Percentiles rank a stretch among this genome's conserved stretches.
phyloP scores from a whole-genome alignment of 371 early-diverging fungal genomes.

The Nematocida ironsii region DNA sequence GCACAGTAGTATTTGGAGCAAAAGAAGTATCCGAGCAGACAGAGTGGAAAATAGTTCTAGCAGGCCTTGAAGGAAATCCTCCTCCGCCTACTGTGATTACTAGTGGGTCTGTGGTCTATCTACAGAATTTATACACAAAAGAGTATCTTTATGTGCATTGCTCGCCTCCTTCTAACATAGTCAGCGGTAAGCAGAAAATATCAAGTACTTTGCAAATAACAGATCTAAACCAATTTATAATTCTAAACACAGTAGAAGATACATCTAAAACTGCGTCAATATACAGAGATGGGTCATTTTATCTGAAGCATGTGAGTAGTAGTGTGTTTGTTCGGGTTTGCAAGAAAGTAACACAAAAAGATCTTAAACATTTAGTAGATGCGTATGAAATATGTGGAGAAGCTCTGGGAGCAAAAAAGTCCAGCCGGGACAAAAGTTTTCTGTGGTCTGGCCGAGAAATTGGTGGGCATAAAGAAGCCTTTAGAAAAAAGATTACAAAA shows the following conservation, averaged over 20 bases:
- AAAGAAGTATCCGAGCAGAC: not conserved
- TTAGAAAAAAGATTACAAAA: not conserved
- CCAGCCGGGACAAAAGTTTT: not conserved
- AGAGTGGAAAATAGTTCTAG: slow-evolving; percentile 29
- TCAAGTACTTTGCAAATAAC: not conserved
- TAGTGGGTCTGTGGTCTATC: slow-evolving; percentile 34
- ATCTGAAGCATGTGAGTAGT: slow-evolving; percentile 40
- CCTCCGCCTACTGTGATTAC: not conserved
- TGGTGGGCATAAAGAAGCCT: not conserved
- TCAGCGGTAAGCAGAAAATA: slow-evolving; percentile 42
- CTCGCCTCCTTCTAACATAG: slow-evolving; percentile 31
- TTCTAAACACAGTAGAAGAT: slow-evolving; percentile 18
- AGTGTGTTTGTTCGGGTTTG: slow-evolving; percentile 41
- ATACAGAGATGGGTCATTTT: not conserved
- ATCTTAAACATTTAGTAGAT: not conserved
- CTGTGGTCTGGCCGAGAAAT: slow-evolving; percentile 24
- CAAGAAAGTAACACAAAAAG: not conserved
- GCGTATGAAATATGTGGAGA: slow-evolving; percentile 50
- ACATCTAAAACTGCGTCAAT: not conserved
- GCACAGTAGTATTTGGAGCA: slow-evolving; percentile 7
- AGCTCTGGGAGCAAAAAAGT: slow-evolving; percentile 8
- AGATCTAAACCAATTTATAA: slow-evolving; percentile 8
- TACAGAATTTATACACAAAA: slow-evolving; percentile 15
- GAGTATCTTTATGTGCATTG: not conserved
- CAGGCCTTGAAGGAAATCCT: slow-evolving; percentile 36